Evolutionary conservation across 257 asterid genomes (phyloP).

Genomic region (Verbena officinalis): DNA sequence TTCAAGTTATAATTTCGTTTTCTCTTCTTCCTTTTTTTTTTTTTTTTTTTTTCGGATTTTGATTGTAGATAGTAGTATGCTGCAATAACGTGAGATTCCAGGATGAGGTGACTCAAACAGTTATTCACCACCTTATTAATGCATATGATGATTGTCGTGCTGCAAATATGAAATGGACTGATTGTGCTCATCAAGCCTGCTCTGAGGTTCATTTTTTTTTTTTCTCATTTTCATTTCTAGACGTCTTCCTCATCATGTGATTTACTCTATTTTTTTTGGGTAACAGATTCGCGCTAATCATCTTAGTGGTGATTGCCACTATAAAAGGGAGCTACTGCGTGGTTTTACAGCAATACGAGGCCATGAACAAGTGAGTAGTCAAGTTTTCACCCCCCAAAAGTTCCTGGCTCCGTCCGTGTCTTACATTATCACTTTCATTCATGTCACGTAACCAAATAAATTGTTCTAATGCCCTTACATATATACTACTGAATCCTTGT

Average conservation of each 20-base stretch:
- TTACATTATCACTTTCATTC: not conserved
- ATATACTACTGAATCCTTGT: too few species aligned
- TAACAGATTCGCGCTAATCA: slow-evolving; percentile 66
- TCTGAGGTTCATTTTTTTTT: too few species aligned
- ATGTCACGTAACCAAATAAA: too few species aligned
- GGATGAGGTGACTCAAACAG: slow-evolving; percentile 71
- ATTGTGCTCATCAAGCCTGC: slow-evolving; percentile 72
- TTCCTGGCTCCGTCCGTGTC: not conserved
- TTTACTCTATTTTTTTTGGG: not conserved
- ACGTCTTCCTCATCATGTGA: too few species aligned
- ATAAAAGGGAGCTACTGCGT: slow-evolving; percentile 48
- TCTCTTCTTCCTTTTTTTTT: too few species aligned
- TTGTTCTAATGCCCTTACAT: too few species aligned
- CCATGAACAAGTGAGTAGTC: slow-evolving; percentile 53
- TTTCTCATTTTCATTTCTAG: too few species aligned
- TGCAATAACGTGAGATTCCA: slow-evolving; percentile 54
- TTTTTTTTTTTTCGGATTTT: not conserved
- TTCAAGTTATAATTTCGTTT: too few species aligned
- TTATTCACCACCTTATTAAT: slow-evolving; percentile 73
- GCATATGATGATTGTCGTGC: slow-evolving; percentile 73
- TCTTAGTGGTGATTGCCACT: slow-evolving; percentile 71
- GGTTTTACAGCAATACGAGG: slow-evolving; percentile 40
- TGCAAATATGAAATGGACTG: slow-evolving; percentile 59
- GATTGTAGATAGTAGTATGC: slow-evolving; percentile 35
- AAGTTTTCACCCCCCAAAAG: not conserved